Evolutionary conservation across 352 stramenopile species (phyloP).

Genomic region (Globisporangium parvum): DNA sequence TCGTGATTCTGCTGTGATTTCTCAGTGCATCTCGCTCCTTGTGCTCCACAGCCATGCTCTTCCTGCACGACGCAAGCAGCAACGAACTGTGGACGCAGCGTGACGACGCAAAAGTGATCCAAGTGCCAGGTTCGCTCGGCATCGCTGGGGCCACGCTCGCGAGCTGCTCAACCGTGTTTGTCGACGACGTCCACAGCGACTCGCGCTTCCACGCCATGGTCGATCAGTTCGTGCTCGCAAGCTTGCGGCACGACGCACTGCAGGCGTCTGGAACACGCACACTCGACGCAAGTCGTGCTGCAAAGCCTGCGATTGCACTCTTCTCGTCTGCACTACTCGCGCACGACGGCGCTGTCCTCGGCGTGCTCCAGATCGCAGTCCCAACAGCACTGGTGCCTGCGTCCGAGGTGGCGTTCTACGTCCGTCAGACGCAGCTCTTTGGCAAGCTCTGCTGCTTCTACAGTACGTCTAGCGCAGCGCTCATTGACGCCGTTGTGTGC

Average conservation of each 20-base stretch:
- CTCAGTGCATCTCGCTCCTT: not conserved
- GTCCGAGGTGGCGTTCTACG: not conserved
- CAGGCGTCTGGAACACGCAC: not conserved
- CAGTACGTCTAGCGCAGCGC: slow-evolving; percentile 18
- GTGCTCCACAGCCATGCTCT: slow-evolving; percentile 30
- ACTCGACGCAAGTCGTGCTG: not conserved
- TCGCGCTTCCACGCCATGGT: slow-evolving; percentile 56
- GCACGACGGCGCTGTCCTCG: slow-evolving; percentile 41
- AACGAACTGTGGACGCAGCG: slow-evolving; percentile 68
- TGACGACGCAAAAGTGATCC: slow-evolving; percentile 33
- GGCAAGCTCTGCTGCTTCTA: slow-evolving; percentile 39
- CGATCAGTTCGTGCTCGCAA: slow-evolving; percentile 43
- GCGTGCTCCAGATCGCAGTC: slow-evolving; percentile 49
- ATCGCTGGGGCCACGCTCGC: slow-evolving; percentile 49
- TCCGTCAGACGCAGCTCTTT: slow-evolving; percentile 17
- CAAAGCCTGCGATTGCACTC: slow-evolving; percentile 25
- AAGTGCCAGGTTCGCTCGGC: slow-evolving; percentile 45
- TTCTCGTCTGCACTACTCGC: slow-evolving; percentile 38
- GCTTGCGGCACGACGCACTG: slow-evolving; percentile 10
- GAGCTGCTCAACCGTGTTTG: slow-evolving; percentile 25
- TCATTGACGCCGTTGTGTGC: not conserved
- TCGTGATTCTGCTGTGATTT: not conserved
- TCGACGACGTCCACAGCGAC: slow-evolving; percentile 35
- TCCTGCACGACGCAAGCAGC: slow-evolving; percentile 48
- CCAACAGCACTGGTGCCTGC: slow-evolving; percentile 13